Evolutionary conservation across 345 rosid species (phyloP).

Genomic region (Limnanthes douglasii): DNA sequence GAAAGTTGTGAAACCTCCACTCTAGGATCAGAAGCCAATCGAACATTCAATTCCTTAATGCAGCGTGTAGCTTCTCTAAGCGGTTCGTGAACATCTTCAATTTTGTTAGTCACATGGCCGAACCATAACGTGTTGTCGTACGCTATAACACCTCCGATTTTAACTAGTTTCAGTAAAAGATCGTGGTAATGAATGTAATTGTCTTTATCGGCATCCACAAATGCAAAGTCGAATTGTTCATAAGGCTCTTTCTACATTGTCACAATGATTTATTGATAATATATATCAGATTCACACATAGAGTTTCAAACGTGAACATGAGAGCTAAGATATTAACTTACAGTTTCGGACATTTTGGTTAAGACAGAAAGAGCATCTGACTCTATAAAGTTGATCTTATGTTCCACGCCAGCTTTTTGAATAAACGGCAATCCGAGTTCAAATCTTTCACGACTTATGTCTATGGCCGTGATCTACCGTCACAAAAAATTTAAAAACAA

Average conservation of each 20-base stretch:
- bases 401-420: slow-evolving; percentile 30
- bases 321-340: not conserved
- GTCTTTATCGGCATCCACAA: slow-evolving; percentile 31
- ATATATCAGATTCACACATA: not conserved
- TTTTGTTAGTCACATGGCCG: slow-evolving; percentile 18
- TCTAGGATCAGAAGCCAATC: slow-evolving; percentile 34
- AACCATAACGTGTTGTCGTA: slow-evolving; percentile 32
- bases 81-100: slow-evolving; percentile 12
- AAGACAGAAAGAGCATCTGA: slow-evolving; percentile 14
- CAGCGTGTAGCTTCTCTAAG: slow-evolving; percentile 9
- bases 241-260: slow-evolving; percentile 18
- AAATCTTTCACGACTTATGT: slow-evolving; percentile 20
- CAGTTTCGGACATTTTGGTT: slow-evolving; percentile 6
- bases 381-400: slow-evolving; percentile 37
- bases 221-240: slow-evolving; percentile 30
- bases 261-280: not conserved
- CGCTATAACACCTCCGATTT: slow-evolving; percentile 25
- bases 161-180: slow-evolving; percentile 24
- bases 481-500: not conserved
- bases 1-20: slow-evolving; percentile 39
- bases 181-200: slow-evolving; percentile 16
- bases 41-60: slow-evolving; percentile 25
- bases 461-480: slow-evolving; percentile 27
- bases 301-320: not conserved
- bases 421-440: slow-evolving; percentile 28